Percentiles rank a stretch among this genome's conserved stretches.
These are phyloP conservation scores for Cladorrhinum sp. DNA, from an alignment of 2,329 filamentous ascomycete genomes.

Conservation along the genomic window DNA sequence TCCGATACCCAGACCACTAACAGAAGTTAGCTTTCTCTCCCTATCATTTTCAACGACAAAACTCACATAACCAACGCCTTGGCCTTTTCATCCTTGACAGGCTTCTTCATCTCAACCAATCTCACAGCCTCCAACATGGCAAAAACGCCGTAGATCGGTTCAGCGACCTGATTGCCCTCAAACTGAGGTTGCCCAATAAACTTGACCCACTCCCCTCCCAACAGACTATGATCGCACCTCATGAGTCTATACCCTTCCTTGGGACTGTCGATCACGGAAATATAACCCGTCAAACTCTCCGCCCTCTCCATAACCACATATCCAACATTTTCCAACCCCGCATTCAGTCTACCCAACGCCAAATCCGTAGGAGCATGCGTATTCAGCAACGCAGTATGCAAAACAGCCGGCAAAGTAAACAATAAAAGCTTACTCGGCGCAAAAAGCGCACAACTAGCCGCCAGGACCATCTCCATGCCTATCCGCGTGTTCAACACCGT, in stretches of 20 bases:
- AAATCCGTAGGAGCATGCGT: conserved; percentile 64
- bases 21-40: conserved; percentile 25
- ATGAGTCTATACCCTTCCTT: conserved; percentile 72
- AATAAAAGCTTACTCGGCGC: conserved; percentile 67
- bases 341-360: conserved; percentile 62
- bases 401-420: conserved; percentile 63
- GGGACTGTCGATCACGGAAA: conserved; percentile 80
- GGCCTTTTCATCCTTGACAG: conserved; percentile 60
- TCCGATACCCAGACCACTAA: conserved; percentile 83
- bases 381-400: conserved; percentile 71
- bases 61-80: conserved; percentile 82
- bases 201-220: conserved; percentile 86
- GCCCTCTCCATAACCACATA: conserved; percentile 76
- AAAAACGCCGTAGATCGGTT: conserved; percentile 96
- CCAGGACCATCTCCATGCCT: conserved; percentile 67
- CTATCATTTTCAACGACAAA: not conserved
- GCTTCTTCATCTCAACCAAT: conserved; percentile 62
- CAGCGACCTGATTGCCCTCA: conserved; percentile 57
- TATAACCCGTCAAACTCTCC: conserved; percentile 87
- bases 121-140: conserved; percentile 90
- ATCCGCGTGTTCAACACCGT: conserved; percentile 66
- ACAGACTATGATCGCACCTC: conserved; percentile 88
- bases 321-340: conserved; percentile 59
- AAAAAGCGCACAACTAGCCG: conserved; percentile 60
- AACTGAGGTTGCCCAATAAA: conserved; percentile 48